Conservation (phyloP, 331 rosid species). For the Prunus yedoensis region DNA sequence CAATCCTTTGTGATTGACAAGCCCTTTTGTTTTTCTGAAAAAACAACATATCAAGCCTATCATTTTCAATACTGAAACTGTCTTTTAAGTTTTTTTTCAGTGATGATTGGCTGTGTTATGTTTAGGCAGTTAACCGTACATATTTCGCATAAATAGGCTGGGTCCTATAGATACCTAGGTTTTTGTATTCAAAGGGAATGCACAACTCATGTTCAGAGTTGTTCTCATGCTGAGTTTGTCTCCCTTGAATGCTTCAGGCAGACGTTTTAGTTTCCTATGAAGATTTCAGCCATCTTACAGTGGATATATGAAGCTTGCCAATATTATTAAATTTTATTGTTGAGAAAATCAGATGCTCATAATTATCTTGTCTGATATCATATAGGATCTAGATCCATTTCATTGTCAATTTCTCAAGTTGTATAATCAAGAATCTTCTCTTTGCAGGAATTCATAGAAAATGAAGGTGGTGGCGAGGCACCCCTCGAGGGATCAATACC, state of each 20-base stretch:
- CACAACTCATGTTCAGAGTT: background rate
- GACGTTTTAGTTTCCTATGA: background rate
- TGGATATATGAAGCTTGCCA: background rate
- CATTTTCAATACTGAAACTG: background rate
- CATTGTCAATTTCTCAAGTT: background rate
- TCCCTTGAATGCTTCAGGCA: background rate
- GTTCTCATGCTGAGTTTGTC: background rate
- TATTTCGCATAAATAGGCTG: background rate
- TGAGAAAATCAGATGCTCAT: background rate
- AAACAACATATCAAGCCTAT: background rate
- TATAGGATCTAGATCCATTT: background rate
- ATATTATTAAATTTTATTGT: no score
- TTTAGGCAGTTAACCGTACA: background rate
- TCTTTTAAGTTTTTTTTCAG: background rate
- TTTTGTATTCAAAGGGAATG: background rate
- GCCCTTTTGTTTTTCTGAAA: background rate
- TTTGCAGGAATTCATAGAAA: slow-evolving; percentile 78
- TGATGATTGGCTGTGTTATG: background rate
- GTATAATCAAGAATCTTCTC: slow-evolving; percentile 1
- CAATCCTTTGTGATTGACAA: background rate
- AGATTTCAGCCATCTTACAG: slow-evolving; percentile 2
- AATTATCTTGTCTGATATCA: background rate
- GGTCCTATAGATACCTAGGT: background rate
- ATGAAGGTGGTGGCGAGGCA: slow-evolving; percentile 88
- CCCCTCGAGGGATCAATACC: slow-evolving; percentile 99